A percentile compares a stretch with the other conserved stretches of the same genome.
phyloP scores from a whole-genome alignment of 768 basidiomycete genomes.

The Rhodotorula babjevae region DNA sequence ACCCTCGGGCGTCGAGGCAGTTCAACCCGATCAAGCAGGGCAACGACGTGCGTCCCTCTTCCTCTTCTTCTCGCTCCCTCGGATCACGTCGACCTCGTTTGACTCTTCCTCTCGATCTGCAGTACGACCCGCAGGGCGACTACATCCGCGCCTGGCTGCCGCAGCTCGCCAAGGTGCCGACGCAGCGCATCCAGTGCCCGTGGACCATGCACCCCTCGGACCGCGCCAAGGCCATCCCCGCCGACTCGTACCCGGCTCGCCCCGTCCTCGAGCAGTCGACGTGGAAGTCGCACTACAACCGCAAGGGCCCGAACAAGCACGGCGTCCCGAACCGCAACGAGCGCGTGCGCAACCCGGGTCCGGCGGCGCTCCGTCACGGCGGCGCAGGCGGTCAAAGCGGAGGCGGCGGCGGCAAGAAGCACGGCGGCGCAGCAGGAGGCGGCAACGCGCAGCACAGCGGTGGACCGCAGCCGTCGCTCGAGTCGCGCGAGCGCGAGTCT shows the following conservation, averaged over 20 bases:
- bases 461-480: background rate
- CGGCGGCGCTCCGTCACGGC: background rate
- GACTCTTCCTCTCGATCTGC: background rate
- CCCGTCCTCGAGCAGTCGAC: conserved; percentile 37
- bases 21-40: conserved; percentile 44
- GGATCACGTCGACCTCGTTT: background rate
- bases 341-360: conserved; percentile 29
- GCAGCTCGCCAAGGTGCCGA: conserved; percentile 25
- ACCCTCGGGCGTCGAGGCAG: conserved; percentile 40
- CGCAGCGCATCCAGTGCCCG: conserved; percentile 31
- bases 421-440: too few relatives aligned
- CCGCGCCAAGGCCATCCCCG: conserved; percentile 7
- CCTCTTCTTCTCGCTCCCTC: too few relatives aligned
- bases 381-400: too few relatives aligned
- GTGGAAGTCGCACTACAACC: conserved; percentile 42
- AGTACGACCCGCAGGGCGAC: conserved; percentile 35
- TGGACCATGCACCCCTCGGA: conserved; percentile 36
- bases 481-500: background rate
- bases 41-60: conserved; percentile 31
- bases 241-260: conserved; percentile 20
- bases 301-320: conserved; percentile 28
- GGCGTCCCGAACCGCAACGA: conserved; percentile 28
- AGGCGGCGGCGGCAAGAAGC: background rate
- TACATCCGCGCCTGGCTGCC: conserved; percentile 41
- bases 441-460: background rate